A percentile compares a stretch with the other conserved stretches of the same genome.
Conservation (phyloP, 2,329 filamentous ascomycete genomes). For the Parasarocladium wereldwijsianum region DNA sequence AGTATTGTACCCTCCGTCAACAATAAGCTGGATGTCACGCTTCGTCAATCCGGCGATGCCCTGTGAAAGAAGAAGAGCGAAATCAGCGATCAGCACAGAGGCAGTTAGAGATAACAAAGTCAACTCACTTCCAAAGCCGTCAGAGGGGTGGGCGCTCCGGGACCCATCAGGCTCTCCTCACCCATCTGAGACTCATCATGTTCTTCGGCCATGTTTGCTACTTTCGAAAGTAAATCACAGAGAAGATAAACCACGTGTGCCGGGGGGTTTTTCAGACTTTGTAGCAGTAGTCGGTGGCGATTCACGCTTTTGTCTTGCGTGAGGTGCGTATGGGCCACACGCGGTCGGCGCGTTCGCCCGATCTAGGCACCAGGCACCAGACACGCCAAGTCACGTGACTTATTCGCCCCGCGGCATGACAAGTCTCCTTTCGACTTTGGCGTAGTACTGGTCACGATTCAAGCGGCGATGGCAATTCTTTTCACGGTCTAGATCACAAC, state of each 20-base stretch:
- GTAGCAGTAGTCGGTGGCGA: conserved; percentile 7
- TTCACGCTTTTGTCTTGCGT: conserved; percentile 4
- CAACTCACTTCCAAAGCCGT: conserved; percentile 63
- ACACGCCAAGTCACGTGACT: conserved; percentile 25
- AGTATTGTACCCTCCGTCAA: conserved; percentile 88
- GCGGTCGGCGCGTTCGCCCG: conserved; percentile 20
- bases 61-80: conserved; percentile 30
- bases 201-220: conserved; percentile 29
- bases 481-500: no score
- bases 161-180: conserved; percentile 60
- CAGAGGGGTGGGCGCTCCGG: conserved; percentile 87
- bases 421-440: no score
- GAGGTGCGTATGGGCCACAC: conserved; percentile 11
- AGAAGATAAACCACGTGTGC: neutral
- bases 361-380: conserved; percentile 12
- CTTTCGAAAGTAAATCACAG: neutral
- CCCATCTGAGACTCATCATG: conserved; percentile 50
- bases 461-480: no score
- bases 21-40: conserved; percentile 82
- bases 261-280: neutral
- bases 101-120: conserved; percentile 6
- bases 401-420: no score
- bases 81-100: no score
- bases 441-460: no score
- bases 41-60: conserved; percentile 83